phyloP scores from a whole-genome alignment of 495 filamentous ascomycete species.

The Penicillium flavigenum region DNA sequence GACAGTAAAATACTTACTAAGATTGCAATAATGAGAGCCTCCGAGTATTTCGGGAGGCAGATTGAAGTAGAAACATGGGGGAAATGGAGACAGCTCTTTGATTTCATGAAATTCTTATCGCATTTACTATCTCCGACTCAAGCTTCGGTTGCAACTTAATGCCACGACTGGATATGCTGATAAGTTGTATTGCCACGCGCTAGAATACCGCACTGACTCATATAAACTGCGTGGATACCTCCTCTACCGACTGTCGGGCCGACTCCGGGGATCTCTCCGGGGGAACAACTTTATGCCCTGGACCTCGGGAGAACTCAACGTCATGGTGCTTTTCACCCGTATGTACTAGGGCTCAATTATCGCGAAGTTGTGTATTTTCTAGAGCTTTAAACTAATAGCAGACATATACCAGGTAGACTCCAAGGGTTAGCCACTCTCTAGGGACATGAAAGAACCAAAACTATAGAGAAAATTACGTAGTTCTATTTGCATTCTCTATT shows the following conservation, averaged over 20 bases:
- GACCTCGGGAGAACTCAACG: not conserved
- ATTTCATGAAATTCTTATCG: not conserved
- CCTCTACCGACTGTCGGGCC: conserved; percentile 1
- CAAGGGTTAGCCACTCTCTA: not conserved
- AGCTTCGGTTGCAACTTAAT: not conserved
- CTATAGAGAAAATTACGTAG: not conserved
- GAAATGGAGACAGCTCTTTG: not conserved
- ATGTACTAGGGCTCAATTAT: not conserved
- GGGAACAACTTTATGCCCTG: no score
- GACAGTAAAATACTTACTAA: conserved; percentile 8
- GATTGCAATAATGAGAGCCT: not conserved
- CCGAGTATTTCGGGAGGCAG: conserved; percentile 1
- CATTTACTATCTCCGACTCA: not conserved
- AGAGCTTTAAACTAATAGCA: not conserved
- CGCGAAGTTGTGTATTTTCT: not conserved
- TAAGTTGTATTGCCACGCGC: not conserved
- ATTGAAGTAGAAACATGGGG: conserved; percentile 7
- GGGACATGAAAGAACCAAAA: not conserved
- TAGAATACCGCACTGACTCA: not conserved
- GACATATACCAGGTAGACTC: not conserved
- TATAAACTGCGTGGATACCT: not conserved
- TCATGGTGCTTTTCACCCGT: not conserved
- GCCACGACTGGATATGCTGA: not conserved
- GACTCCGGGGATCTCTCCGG: not conserved
- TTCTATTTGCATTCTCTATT: not conserved